These are phyloP conservation scores for Corchorus olitorius DNA, from an alignment of 345 rosid species.

Conservation along the genomic window DNA sequence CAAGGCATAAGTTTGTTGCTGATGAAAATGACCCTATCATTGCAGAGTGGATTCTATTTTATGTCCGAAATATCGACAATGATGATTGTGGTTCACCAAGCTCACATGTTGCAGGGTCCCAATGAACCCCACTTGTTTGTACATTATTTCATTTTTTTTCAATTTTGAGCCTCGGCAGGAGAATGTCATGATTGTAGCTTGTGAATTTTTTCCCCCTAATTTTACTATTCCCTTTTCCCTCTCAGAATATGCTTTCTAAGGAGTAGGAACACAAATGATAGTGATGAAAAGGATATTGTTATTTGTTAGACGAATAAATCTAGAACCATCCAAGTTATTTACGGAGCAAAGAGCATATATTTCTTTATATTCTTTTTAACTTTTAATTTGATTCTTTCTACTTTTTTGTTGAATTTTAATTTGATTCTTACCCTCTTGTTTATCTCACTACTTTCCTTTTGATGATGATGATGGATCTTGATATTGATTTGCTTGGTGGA, in stretches of 20 bases:
- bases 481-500: not conserved
- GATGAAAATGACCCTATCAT: not conserved
- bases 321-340: constrained; percentile 21
- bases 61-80: not conserved
- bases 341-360: constrained; percentile 10
- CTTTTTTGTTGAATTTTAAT: not conserved
- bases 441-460: not conserved
- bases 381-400: not conserved
- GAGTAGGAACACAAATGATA: constrained; percentile 17
- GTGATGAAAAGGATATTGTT: constrained; percentile 10
- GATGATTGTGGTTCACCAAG: not conserved
- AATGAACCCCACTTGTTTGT: constrained; percentile 23
- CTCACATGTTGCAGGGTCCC: not conserved
- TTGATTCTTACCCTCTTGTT: not conserved
- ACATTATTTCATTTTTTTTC: constrained; percentile 28
- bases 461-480: not conserved
- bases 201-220: not conserved
- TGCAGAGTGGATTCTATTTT: not conserved
- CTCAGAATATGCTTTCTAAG: constrained; percentile 8
- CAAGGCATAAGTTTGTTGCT: not conserved
- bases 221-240: not conserved
- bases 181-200: constrained; percentile 20
- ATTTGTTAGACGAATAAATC: constrained; percentile 26
- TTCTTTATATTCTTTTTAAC: not conserved
- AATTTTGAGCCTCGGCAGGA: constrained; percentile 20